phyloP scores from a whole-genome alignment of 176 grass and related monocot genomes.

The Ananas comosus region DNA sequence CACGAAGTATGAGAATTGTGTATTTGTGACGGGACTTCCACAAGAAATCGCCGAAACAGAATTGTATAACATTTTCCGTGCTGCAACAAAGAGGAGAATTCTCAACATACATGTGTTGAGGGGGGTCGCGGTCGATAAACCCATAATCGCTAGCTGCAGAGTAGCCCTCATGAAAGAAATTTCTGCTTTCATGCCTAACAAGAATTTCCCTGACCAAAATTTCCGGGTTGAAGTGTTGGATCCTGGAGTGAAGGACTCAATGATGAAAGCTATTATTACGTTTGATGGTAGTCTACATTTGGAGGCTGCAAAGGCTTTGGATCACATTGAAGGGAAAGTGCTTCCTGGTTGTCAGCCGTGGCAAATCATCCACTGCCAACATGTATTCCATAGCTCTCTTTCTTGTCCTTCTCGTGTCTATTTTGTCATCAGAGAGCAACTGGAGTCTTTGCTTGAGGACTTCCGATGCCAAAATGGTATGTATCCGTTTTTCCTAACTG shows the following conservation, averaged over 20 bases:
- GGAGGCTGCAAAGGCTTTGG: slow-evolving; percentile 78
- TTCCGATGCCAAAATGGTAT: slow-evolving; percentile 59
- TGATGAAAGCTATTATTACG: slow-evolving; percentile 58
- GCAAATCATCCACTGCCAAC: slow-evolving; percentile 84
- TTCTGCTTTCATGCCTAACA: slow-evolving; percentile 68
- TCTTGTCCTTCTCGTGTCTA: slow-evolving; percentile 58
- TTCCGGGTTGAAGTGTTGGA: slow-evolving; percentile 60
- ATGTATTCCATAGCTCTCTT: slow-evolving; percentile 75
- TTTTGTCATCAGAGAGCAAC: slow-evolving; percentile 45
- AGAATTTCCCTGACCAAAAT: slow-evolving; percentile 50
- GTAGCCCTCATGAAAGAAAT: slow-evolving; percentile 68
- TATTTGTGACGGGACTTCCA: slow-evolving; percentile 63
- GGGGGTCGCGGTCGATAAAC: slow-evolving; percentile 13
- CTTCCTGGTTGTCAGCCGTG: slow-evolving; percentile 55
- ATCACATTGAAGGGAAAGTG: slow-evolving; percentile 61
- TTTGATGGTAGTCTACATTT: slow-evolving; percentile 83
- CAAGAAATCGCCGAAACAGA: slow-evolving; percentile 54
- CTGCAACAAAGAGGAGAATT: slow-evolving; percentile 46
- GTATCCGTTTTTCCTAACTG: slow-evolving; percentile 7
- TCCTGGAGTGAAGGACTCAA: slow-evolving; percentile 43
- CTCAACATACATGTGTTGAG: slow-evolving; percentile 51
- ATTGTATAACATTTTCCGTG: slow-evolving; percentile 48
- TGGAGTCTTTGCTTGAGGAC: slow-evolving; percentile 45
- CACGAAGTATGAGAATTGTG: slow-evolving; percentile 43
- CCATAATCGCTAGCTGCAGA: slow-evolving; percentile 31